Base-by-base conservation (phyloP, 169 alveolate genomes). In the Plasmodium gallinaceum region DNA sequence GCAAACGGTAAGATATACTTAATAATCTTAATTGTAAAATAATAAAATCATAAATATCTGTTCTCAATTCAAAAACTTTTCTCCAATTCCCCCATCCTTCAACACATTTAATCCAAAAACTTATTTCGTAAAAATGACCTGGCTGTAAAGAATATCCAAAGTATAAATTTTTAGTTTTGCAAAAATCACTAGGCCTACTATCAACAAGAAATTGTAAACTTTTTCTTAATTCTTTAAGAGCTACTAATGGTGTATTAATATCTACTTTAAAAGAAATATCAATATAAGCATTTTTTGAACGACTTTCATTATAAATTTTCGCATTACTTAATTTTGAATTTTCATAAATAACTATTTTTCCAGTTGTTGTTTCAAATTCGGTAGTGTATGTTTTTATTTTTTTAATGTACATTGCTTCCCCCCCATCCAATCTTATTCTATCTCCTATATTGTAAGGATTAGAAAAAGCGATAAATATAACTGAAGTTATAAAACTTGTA, bases 371-470 rank as follows among this genome's bases (percentile, higher is more conserved):
- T 24, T 94, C 96, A 66, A 95, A 95, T 37, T 94, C 96, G n/a
- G 97, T 95, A 5, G 96, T 95, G 78, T 95, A 95, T 37, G 97
- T 95, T 74, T 93, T 87, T 74, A 95, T 95, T 43, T 95, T 95
- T 85, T 74, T 91, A 54, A 95, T 96, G 46, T 90, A 93, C 86
- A 95, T 93, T 18, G 96, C 94, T 32, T 93, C 97, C 6, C 97
- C 97, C 26, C 90, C 92, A 85, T 95, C 95, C 6, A 95, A 92
- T 39, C 97, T 78, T 54, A 95, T 91, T 16, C 97, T 74, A 80
- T 95, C 97, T 14, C 97, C 97, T 37, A 95, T 96, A 73, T 95
- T 95, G 86, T 95, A 95, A 9, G 97, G 97, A 85, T 95, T 95
- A 20, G 97, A 95, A 74, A 95, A 93, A 39, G 97, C 97, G 48